phyloP scores from a whole-genome alignment of 257 asterid genomes.

The Anisodus tanguticus region DNA sequence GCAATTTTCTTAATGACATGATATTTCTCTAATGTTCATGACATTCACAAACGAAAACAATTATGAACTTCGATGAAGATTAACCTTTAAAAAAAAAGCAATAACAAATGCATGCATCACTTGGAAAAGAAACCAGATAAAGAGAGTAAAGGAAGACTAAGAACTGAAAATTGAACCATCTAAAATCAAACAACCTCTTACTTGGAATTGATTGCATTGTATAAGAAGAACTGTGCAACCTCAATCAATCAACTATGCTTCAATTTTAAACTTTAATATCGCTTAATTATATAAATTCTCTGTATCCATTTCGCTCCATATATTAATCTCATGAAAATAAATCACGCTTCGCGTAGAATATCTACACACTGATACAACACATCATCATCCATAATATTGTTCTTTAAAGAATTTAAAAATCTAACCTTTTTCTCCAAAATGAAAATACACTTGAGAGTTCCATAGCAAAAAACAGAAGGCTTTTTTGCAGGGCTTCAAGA shows the following conservation, averaged over 20 bases:
- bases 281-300: neutral
- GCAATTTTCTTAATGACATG: too few species aligned
- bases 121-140: neutral
- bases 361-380: neutral
- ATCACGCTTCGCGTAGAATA: neutral
- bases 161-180: neutral
- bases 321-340: neutral
- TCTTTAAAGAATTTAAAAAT: neutral
- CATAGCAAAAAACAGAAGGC: neutral
- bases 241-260: too few species aligned
- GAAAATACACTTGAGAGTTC: constrained; percentile 18
- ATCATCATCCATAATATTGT: neutral
- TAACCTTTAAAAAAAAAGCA: neutral
- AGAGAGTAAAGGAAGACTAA: neutral
- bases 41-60: neutral
- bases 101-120: neutral
- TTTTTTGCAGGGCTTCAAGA: neutral
- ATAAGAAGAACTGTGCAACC: neutral
- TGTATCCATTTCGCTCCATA: neutral
- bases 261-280: too few species aligned
- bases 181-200: neutral
- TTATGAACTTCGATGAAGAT: neutral
- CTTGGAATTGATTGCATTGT: neutral
- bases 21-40: neutral
- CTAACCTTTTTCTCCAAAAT: constrained; percentile 23